Evolutionary conservation across 1,284 basidiomycete species (phyloP), one percentile per base, ranked within the genome.

Genomic region (Puccinia sorghi): DNA sequence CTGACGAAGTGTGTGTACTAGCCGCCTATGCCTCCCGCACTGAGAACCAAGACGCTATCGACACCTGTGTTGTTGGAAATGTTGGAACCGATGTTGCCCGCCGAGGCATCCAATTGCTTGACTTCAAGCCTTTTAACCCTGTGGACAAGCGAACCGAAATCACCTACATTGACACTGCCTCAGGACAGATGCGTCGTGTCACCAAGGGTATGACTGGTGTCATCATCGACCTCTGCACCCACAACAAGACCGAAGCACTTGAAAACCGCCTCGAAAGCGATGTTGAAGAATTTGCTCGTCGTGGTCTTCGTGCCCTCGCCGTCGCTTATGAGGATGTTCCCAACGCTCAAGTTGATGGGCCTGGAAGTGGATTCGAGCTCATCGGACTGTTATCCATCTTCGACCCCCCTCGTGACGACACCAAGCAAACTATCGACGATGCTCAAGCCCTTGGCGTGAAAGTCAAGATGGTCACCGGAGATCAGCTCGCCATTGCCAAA

Each of bases 391-490:
- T 98, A 80, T 91, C 95, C 82, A 98, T 98, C 88, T 97, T 94
- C 87, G 95, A 98, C 86, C 96, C 95, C 82, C 95, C 95, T 82
- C 93, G 95, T 87, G 92, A 93, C 12, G 96, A 99, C 86, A 99
- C 96, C 86, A 97, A 97, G 89, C 93, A 97, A 87, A 99, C 95
- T 48, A 97, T 99, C 84, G 94, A 97, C 85, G 94, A 97, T 86
- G 95, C 95, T 80, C 88, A 94, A 81, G 91, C 91, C 80, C 93
- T 98, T 85, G 95, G 96, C 87, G 94, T 98, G 82, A 92, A 92
- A 86, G 95, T 98, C 86, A 98, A 98, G 91, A 98, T 98, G 96
- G 94, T 97, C 81, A 98, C 95, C 67, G 95, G 95, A 90, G 95
- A 98, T 86, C 94, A 97, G 88, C 93, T 98, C 84, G 95, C 96